phyloP scores from a whole-genome alignment of 148 eudicot genomes.

The Nepenthes mirabilis region DNA sequence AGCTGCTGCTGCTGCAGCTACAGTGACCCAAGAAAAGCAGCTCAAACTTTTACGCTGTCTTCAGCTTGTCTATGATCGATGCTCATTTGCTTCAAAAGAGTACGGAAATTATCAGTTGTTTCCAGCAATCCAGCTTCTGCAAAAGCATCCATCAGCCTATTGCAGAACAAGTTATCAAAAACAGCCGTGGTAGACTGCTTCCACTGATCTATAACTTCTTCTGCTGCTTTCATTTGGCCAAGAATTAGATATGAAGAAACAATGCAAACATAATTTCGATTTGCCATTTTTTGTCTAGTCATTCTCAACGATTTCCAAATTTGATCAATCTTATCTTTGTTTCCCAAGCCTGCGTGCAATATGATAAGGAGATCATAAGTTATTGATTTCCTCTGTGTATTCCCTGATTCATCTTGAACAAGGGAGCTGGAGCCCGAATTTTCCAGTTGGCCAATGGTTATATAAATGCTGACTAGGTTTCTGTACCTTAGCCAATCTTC shows the following conservation, averaged over 20 bases:
- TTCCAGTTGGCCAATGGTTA: conserved; percentile 39
- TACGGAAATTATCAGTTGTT: conserved; percentile 31
- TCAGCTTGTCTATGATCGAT: conserved; percentile 3
- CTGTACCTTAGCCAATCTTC: conserved; percentile 62
- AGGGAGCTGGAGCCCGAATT: conserved; percentile 30
- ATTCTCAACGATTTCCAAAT: conserved; percentile 82
- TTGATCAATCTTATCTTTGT: conserved; percentile 61
- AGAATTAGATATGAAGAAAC: conserved; percentile 80
- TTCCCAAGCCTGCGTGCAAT: conserved; percentile 60
- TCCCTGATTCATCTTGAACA: conserved; percentile 48
- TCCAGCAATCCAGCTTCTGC: conserved; percentile 52
- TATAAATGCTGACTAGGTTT: conserved; percentile 51
- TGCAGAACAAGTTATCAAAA: conserved; percentile 36
- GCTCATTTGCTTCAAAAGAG: conserved; percentile 24
- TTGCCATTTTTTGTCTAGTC: conserved; percentile 73
- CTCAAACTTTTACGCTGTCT: neutral
- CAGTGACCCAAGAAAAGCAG: neutral
- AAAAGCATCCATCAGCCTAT: conserved; percentile 46
- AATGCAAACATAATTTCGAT: conserved; percentile 61
- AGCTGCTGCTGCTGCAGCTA: neutral
- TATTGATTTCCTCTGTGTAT: conserved; percentile 70
- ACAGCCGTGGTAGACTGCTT: conserved; percentile 42
- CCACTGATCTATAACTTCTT: conserved; percentile 74
- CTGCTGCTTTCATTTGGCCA: conserved; percentile 54
- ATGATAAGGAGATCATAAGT: conserved; percentile 77